Conservation (phyloP, 2,329 filamentous ascomycete species). For the Aspergillus sp. region DNA sequence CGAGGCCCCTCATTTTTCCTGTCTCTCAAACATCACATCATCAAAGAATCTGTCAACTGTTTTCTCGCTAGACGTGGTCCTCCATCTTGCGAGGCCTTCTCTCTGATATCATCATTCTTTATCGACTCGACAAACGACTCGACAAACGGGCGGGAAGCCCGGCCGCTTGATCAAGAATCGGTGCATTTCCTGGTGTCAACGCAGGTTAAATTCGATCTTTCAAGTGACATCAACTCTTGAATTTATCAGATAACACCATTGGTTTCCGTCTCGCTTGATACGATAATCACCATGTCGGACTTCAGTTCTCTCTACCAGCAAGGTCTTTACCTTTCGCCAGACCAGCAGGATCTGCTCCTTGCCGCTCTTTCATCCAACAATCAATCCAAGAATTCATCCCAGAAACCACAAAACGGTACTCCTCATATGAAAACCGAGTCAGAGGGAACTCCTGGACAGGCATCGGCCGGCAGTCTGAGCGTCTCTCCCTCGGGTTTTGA, state of each 20-base stretch:
- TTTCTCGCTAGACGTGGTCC: too few relatives aligned
- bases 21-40: too few relatives aligned
- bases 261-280: too few relatives aligned
- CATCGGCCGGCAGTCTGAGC: conserved; percentile 40
- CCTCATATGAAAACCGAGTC: conserved; percentile 18
- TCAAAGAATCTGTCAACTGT: too few relatives aligned
- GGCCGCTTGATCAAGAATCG: conserved; percentile 4
- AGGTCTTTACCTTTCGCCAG: conserved; percentile 66
- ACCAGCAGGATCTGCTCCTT: conserved; percentile 72
- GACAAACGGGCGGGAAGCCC: conserved; percentile 32
- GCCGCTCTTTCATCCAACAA: conserved; percentile 71
- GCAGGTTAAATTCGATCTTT: too few relatives aligned
- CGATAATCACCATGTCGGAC: conserved; percentile 29
- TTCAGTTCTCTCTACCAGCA: conserved; percentile 40
- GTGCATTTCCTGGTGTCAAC: too few relatives aligned
- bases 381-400: conserved; percentile 54
- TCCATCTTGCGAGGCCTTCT: too few relatives aligned
- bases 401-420: conserved; percentile 20
- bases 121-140: conserved; percentile 19
- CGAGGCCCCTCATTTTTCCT: too few relatives aligned
- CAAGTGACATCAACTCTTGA: too few relatives aligned
- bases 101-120: not conserved
- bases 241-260: too few relatives aligned
- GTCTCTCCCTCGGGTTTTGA: conserved; percentile 29
- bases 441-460: conserved; percentile 32